Conservation (phyloP, 352 stramenopile species). For the Phytophthora melonis region DNA sequence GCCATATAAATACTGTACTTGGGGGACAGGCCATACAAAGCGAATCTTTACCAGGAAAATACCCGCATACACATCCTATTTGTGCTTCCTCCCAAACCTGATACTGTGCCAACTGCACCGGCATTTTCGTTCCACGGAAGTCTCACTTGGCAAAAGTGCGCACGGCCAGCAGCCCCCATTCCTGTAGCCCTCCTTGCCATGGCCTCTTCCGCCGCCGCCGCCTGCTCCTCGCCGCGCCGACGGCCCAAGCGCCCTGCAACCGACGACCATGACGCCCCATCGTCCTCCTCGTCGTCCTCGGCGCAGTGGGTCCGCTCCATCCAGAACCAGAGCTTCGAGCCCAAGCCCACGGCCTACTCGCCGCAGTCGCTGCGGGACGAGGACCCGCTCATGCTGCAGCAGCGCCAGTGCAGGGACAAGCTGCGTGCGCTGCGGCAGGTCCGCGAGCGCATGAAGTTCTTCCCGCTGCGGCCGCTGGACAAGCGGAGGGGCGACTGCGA, state of each 20-base stretch:
- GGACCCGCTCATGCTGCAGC: slow-evolving; percentile 69
- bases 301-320: slow-evolving; percentile 56
- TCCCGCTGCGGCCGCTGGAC: slow-evolving; percentile 19
- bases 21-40: not conserved
- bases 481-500: not conserved
- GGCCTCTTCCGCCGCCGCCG: slow-evolving; percentile 1
- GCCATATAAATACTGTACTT: not conserved
- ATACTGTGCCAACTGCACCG: no score
- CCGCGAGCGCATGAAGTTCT: slow-evolving; percentile 59
- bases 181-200: slow-evolving; percentile 8
- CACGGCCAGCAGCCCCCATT: slow-evolving; percentile 1
- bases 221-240: slow-evolving; percentile 9
- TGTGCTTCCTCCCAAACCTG: no score
- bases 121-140: not conserved
- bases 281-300: slow-evolving; percentile 20
- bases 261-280: not conserved
- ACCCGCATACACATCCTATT: not conserved
- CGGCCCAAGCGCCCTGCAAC: slow-evolving; percentile 23
- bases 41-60: not conserved
- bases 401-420: slow-evolving; percentile 66
- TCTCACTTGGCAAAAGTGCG: slow-evolving; percentile 1
- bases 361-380: slow-evolving; percentile 56
- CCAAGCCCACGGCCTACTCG: slow-evolving; percentile 77
- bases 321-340: slow-evolving; percentile 65
- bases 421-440: slow-evolving; percentile 64